Evolutionary conservation across 352 stramenopile genomes (phyloP).

Genomic region (Aphanomyces invadans): DNA sequence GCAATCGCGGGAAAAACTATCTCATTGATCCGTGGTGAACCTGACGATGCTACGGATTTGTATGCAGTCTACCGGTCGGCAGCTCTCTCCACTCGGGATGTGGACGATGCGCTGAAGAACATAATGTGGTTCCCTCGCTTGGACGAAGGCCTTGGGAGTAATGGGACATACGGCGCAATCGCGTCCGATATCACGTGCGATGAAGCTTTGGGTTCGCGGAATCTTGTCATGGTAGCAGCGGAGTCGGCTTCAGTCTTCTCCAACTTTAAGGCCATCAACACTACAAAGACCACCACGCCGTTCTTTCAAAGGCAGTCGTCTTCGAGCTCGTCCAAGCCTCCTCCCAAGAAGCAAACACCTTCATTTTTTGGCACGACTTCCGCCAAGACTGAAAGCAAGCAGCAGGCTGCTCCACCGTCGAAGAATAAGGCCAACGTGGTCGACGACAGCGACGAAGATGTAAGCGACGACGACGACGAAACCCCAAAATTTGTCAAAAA

Average conservation of each 20-base stretch:
- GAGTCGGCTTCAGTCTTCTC: slow-evolving; percentile 15
- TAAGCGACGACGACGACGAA: slow-evolving; percentile 44
- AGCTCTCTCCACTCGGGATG: not conserved
- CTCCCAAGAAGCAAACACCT: not conserved
- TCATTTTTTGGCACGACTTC: not conserved
- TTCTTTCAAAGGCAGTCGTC: not conserved
- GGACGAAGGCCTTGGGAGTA: slow-evolving; percentile 4
- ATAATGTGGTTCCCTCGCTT: slow-evolving; percentile 12
- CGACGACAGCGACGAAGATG: slow-evolving; percentile 52
- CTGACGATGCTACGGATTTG: not conserved
- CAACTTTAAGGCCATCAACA: slow-evolving; percentile 5
- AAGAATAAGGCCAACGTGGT: slow-evolving; percentile 70
- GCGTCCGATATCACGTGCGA: slow-evolving; percentile 10
- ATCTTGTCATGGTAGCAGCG: not conserved
- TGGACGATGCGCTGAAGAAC: slow-evolving; percentile 16
- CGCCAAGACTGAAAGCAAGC: slow-evolving; percentile 28
- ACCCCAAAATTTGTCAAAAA: slow-evolving; percentile 66
- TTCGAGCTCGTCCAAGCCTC: not conserved
- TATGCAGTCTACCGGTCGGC: not conserved
- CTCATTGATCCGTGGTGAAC: not conserved
- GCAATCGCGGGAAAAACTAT: slow-evolving; percentile 15
- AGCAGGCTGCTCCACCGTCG: slow-evolving; percentile 32
- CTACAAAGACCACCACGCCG: not conserved
- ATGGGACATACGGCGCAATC: no score
- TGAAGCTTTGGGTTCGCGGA: not conserved